These are phyloP conservation scores for Apiospora sp. DNA, from an alignment of 2,329 filamentous ascomycete genomes.

Conservation along the genomic window DNA sequence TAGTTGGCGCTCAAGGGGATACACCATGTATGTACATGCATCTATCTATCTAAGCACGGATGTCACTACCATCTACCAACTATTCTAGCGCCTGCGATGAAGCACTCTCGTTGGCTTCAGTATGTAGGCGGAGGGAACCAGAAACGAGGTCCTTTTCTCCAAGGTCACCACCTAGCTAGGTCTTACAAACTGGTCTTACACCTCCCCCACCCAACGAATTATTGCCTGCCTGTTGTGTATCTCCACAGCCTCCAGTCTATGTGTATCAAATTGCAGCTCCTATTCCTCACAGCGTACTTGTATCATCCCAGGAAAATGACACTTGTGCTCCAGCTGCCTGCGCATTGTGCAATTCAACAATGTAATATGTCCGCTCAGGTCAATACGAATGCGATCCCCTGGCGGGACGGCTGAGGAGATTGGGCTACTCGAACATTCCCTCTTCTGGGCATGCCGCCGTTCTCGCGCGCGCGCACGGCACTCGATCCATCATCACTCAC, in stretches of 20 bases:
- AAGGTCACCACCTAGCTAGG: neutral
- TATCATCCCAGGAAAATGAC: no score
- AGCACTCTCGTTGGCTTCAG: no score
- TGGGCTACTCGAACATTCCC: neutral
- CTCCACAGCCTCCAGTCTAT: no score
- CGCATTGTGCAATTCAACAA: neutral
- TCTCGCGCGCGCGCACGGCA: neutral
- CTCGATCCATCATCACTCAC: neutral
- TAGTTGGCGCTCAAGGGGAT: no score
- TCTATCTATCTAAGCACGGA: no score
- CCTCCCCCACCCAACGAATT: neutral
- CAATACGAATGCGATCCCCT: neutral
- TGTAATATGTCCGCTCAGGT: neutral
- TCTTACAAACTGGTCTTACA: neutral
- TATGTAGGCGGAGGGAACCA: no score
- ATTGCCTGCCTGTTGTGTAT: neutral
- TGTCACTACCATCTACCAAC: no score
- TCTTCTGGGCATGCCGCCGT: conserved; percentile 1
- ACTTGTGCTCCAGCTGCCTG: neutral
- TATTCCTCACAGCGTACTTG: neutral
- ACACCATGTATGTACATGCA: no score
- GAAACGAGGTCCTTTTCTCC: no score
- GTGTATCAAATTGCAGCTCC: no score
- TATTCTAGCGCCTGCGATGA: no score
- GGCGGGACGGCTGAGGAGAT: neutral